Evolutionary conservation across 495 filamentous ascomycete species (phyloP).

Genomic region (Trichoderma gamsii): DNA sequence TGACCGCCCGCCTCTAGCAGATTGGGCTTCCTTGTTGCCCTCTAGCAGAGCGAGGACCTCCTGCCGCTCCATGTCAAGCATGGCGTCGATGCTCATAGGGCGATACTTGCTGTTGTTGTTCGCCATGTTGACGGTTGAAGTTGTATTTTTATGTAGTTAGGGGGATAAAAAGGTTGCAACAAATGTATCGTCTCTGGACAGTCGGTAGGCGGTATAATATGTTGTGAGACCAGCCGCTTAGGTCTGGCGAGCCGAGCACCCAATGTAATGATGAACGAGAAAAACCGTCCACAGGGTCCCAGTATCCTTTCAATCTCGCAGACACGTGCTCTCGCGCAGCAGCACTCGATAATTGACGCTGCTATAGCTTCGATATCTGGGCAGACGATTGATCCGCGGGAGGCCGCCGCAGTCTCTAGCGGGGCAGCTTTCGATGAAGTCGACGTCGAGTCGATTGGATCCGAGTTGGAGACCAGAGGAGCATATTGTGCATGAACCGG

Average conservation of each 20-base stretch:
- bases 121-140: conserved; percentile 8
- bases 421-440: conserved; percentile 11
- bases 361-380: background rate
- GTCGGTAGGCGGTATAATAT: background rate
- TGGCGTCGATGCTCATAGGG: conserved; percentile 61
- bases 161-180: background rate
- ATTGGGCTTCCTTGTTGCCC: conserved; percentile 29
- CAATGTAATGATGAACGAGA: background rate
- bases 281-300: background rate
- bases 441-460: conserved; percentile 10
- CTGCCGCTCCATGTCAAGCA: conserved; percentile 65
- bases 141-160: background rate
- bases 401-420: conserved; percentile 7
- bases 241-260: background rate
- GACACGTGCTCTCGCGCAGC: background rate
- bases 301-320: background rate
- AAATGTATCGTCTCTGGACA: background rate
- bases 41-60: conserved; percentile 64
- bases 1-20: conserved; percentile 34
- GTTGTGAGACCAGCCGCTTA: background rate
- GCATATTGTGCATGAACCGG: conserved; percentile 10
- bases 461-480: background rate
- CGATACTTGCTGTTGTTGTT: conserved; percentile 15
- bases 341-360: background rate
- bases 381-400: background rate